phyloP scores from a whole-genome alignment of 345 rosid species.

The Sapria himalayana region DNA sequence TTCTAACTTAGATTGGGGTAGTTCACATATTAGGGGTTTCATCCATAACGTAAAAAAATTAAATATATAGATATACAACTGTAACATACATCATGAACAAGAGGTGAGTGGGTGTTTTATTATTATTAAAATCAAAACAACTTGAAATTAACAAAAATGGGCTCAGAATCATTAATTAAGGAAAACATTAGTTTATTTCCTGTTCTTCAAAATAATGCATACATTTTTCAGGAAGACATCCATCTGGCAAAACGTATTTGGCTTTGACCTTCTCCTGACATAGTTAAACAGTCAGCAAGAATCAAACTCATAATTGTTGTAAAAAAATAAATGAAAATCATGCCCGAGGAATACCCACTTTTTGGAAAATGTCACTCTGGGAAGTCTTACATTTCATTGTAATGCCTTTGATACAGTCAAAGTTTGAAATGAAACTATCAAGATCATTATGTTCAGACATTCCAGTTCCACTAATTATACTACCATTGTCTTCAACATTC shows the following conservation, averaged over 20 bases:
- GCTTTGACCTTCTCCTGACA: conserved; percentile 37
- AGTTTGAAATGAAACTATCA: conserved; percentile 8
- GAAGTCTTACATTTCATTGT: conserved; percentile 40
- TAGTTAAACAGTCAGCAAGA: conserved; percentile 8
- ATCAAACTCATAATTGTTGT: conserved; percentile 6
- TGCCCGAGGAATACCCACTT: conserved; percentile 18
- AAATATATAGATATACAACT: too few relatives aligned
- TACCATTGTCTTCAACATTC: conserved; percentile 3
- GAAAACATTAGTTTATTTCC: background rate
- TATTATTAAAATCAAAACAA: too few relatives aligned
- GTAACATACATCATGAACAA: too few relatives aligned
- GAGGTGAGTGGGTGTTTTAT: too few relatives aligned
- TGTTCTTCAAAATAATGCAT: conserved; percentile 2
- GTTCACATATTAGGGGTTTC: too few relatives aligned
- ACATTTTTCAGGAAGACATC: conserved; percentile 20
- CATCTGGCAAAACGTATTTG: conserved; percentile 23
- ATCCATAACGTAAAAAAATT: too few relatives aligned
- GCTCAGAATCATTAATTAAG: too few relatives aligned
- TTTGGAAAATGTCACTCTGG: conserved; percentile 15
- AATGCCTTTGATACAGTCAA: conserved; percentile 9
- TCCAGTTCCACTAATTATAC: too few relatives aligned
- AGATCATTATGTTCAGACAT: conserved; percentile 12
- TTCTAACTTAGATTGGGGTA: too few relatives aligned
- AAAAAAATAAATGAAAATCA: background rate
- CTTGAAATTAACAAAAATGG: too few relatives aligned